Conservation (phyloP, 768 basidiomycete genomes). For the Russula vinacea region DNA sequence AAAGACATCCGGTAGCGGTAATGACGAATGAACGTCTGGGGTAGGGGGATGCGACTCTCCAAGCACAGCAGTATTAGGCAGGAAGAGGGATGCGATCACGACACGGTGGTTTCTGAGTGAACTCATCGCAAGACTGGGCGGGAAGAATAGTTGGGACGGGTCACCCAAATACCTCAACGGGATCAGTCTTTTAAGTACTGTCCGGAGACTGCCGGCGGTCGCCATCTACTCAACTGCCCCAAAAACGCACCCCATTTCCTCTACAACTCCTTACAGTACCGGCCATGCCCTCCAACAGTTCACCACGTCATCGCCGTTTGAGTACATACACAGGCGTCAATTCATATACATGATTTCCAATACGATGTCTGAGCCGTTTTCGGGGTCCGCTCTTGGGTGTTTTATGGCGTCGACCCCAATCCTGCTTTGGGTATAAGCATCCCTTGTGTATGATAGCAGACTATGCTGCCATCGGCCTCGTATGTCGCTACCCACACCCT, state of each 20-base stretch:
- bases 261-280: too few relatives aligned
- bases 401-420: not conserved
- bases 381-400: too few relatives aligned
- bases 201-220: conserved; percentile 21
- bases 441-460: not conserved
- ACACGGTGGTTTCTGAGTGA: conserved; percentile 71
- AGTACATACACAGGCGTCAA: too few relatives aligned
- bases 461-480: not conserved
- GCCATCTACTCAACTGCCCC: not conserved
- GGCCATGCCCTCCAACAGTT: too few relatives aligned
- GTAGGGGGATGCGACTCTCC: conserved; percentile 56
- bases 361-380: too few relatives aligned
- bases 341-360: too few relatives aligned
- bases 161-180: not conserved
- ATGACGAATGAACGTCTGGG: conserved; percentile 38
- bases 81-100: conserved; percentile 80
- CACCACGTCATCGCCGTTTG: too few relatives aligned
- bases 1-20: conserved; percentile 27
- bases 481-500: not conserved
- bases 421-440: not conserved
- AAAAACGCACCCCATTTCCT: too few relatives aligned
- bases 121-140: conserved; percentile 46
- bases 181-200: conserved; percentile 14
- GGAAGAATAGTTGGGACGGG: not conserved
- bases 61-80: conserved; percentile 67